phyloP scores from a whole-genome alignment of 1,139 yeast species.

The Yarrowia galli region DNA sequence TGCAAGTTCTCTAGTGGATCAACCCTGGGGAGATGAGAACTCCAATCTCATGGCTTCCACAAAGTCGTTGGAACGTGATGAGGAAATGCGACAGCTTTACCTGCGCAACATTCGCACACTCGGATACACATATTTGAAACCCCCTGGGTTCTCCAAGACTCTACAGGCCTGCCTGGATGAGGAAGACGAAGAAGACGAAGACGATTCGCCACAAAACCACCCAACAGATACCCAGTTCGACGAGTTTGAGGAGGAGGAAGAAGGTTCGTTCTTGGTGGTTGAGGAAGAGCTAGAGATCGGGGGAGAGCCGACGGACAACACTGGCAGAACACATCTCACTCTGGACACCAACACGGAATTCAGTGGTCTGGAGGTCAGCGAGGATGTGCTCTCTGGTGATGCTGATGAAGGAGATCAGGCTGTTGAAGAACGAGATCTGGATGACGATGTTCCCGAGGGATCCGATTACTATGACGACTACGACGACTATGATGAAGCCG shows the following conservation, averaged over 20 bases:
- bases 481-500: constrained; percentile 35
- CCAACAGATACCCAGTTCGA: constrained; percentile 21
- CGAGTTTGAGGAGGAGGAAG: constrained; percentile 31
- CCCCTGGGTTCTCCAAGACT: constrained; percentile 30
- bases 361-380: constrained; percentile 31
- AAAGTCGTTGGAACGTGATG: constrained; percentile 17
- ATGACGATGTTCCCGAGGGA: constrained; percentile 35
- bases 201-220: constrained; percentile 1
- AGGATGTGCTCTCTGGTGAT: constrained; percentile 11
- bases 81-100: constrained; percentile 23
- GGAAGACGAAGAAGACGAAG: constrained; percentile 30
- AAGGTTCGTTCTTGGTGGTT: constrained; percentile 13
- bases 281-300: constrained; percentile 31
- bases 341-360: constrained; percentile 22
- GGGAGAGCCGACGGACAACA: constrained; percentile 26
- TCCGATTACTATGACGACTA: constrained; percentile 34
- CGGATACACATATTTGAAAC: constrained; percentile 35
- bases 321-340: constrained; percentile 24
- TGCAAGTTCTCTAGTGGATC: constrained; percentile 14
- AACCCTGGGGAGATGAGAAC: constrained; percentile 31
- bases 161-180: constrained; percentile 31
- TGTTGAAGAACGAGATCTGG: constrained; percentile 20
- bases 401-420: not conserved
- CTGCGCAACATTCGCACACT: constrained; percentile 21
- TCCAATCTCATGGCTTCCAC: constrained; percentile 30